A percentile compares a stretch with the other conserved stretches of the same genome.
These are phyloP conservation scores for Danielozyma ontarioensis DNA, from an alignment of 805 yeast species.

Conservation along the genomic window DNA sequence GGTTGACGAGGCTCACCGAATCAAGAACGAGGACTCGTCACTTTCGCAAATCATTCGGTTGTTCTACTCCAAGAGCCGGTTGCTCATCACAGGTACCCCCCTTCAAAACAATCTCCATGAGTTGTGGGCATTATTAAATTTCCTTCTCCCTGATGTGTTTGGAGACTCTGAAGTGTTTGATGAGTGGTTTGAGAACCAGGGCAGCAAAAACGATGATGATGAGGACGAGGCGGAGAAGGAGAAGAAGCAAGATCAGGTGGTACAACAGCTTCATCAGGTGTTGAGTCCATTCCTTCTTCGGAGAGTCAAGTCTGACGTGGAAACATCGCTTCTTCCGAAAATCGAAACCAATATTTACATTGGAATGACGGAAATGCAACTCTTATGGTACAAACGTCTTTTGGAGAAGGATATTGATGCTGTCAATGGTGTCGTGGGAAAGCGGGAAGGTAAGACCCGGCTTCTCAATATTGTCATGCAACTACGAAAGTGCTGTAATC, in stretches of 20 bases:
- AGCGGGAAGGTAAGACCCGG: constrained; percentile 70
- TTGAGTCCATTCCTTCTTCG: constrained; percentile 70
- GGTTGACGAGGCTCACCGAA: constrained; percentile 81
- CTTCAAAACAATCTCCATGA: constrained; percentile 76
- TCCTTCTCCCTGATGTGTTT: constrained; percentile 73
- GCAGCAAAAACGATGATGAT: constrained; percentile 18
- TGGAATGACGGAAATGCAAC: constrained; percentile 76
- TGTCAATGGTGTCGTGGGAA: constrained; percentile 76
- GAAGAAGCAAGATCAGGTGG: constrained; percentile 44
- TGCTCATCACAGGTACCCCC: constrained; percentile 79
- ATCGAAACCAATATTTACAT: constrained; percentile 69
- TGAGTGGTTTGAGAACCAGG: constrained; percentile 53
- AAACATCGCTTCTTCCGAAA: constrained; percentile 69
- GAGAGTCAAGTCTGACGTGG: constrained; percentile 78
- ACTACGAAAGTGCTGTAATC: constrained; percentile 78
- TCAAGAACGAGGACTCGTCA: constrained; percentile 70
- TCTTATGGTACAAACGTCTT: constrained; percentile 69
- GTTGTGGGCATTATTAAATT: constrained; percentile 75
- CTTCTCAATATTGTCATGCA: constrained; percentile 80
- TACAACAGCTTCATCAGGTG: constrained; percentile 70
- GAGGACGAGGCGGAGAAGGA: constrained; percentile 25
- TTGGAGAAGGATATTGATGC: constrained; percentile 80
- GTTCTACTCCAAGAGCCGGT: constrained; percentile 64
- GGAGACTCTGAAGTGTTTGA: constrained; percentile 70
- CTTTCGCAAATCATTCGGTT: constrained; percentile 70